Conservation (phyloP, 208 protist species). For the Acanthamoeba sp. region DNA sequence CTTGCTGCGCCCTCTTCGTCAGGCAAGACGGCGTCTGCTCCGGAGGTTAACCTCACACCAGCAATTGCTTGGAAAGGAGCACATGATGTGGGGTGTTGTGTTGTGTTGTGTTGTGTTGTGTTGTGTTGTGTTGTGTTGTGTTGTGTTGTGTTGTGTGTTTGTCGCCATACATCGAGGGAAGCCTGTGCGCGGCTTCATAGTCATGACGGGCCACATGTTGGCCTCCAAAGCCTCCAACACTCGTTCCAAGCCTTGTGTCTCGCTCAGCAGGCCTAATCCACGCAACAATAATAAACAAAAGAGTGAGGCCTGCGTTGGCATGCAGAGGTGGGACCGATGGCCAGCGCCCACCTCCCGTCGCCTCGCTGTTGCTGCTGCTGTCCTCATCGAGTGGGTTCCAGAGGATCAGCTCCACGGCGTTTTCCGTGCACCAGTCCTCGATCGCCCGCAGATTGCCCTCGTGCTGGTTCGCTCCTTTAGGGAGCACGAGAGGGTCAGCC, state of each 20-base stretch:
- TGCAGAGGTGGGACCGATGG: no score
- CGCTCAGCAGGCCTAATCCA: not conserved
- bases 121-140: not conserved
- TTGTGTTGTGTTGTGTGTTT: not conserved
- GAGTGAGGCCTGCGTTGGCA: no score
- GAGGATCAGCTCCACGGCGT: not conserved
- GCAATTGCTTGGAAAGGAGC: no score
- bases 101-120: not conserved
- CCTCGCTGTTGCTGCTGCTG: not conserved
- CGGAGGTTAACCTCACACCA: not conserved
- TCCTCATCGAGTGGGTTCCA: not conserved
- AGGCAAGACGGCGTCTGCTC: not conserved
- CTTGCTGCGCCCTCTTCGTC: not conserved
- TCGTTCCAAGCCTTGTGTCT: slow-evolving; percentile 23
- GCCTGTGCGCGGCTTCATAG: slow-evolving; percentile 42
- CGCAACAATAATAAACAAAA: not conserved
- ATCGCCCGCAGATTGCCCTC: not conserved
- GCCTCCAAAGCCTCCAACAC: slow-evolving; percentile 47
- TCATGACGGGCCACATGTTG: slow-evolving; percentile 61
- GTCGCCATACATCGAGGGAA: not conserved
- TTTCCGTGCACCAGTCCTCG: slow-evolving; percentile 16
- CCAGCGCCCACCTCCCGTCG: not conserved
- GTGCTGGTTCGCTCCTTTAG: not conserved
- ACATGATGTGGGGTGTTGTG: no score
- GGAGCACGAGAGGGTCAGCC: no score